These are phyloP conservation scores for Colletotrichum sidae DNA, from an alignment of 2,329 filamentous ascomycete species.

Conservation along the genomic window DNA sequence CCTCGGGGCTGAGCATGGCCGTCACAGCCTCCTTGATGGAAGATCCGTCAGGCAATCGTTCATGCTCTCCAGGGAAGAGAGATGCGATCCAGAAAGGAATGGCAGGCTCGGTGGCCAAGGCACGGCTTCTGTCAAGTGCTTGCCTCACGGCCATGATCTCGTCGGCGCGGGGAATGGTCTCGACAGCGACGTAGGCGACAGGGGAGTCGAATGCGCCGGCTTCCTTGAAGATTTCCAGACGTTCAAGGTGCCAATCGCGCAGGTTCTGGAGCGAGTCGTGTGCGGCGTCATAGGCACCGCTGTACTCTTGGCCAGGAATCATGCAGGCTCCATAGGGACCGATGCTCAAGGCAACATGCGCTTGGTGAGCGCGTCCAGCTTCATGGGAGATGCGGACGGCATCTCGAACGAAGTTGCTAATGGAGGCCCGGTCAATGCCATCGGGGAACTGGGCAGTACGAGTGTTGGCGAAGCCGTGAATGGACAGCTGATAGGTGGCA, in stretches of 20 bases:
- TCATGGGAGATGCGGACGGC: slow-evolving; percentile 57
- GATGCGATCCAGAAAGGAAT: slow-evolving; percentile 71
- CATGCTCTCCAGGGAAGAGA: slow-evolving; percentile 68
- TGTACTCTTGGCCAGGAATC: slow-evolving; percentile 74
- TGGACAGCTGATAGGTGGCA: slow-evolving; percentile 75
- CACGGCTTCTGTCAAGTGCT: slow-evolving; percentile 46
- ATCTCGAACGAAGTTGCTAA: slow-evolving; percentile 55
- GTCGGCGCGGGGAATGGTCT: slow-evolving; percentile 73
- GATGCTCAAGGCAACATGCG: slow-evolving; percentile 66
- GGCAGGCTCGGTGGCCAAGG: slow-evolving; percentile 44
- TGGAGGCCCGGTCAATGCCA: slow-evolving; percentile 54
- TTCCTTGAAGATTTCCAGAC: slow-evolving; percentile 62
- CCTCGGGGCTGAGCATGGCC: slow-evolving; percentile 50
- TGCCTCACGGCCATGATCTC: slow-evolving; percentile 70
- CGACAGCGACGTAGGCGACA: slow-evolving; percentile 69
- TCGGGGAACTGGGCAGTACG: slow-evolving; percentile 52
- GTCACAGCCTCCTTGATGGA: slow-evolving; percentile 48
- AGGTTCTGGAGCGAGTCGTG: slow-evolving; percentile 59
- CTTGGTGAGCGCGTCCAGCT: slow-evolving; percentile 43
- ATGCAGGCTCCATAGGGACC: slow-evolving; percentile 77
- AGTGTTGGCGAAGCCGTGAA: slow-evolving; percentile 66
- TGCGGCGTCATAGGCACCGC: slow-evolving; percentile 66
- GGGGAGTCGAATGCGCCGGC: slow-evolving; percentile 52
- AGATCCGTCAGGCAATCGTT: slow-evolving; percentile 68
- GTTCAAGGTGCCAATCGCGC: slow-evolving; percentile 66